Evolutionary conservation across 768 basidiomycete species (phyloP), one percentile per base, ranked within the genome.

Genomic region (Mycena filopes): DNA sequence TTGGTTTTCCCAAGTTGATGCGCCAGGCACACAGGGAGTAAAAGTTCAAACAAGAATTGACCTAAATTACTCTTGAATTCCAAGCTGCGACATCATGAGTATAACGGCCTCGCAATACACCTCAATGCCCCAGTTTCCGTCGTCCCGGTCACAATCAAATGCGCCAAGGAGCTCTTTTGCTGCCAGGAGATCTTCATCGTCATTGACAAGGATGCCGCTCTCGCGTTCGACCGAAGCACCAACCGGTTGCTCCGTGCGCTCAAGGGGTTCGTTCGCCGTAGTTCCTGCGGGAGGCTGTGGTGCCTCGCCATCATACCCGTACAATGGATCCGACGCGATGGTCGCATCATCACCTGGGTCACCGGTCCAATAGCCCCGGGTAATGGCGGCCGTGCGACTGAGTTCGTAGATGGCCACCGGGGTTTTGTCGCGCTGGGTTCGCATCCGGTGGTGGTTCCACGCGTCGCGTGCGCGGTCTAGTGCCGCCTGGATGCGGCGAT

Each of bases 391-490:
- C 43, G 70, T 55, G 16, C 70, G 62, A 42, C 73, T 75, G n/a
- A 76, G 68, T 55, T 75, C 66, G 40, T 65, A 77, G 1, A 77
- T 60, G 0, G 74, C 70, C 2, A 68, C 38, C 0, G 74, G 75
- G 0, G 70, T 67, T 28, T 55, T 60, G 55, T 74, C 55, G 5
- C 48, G 36, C 11, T 55, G 74, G 1, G 75, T 75, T 0, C 73
- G 66, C 3, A 77, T 31, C 5, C 56, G 36, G 65, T 77, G 74
- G 25, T 58, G 47, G 54, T 77, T 76, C 76, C 74, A 76, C 0
- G 72, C 69, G 3, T 63, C 51, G 11, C 23, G 33, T 12, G 73
- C 68, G 21, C 67, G 63, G 43, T 75, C 65, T 5, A 76, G 69
- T 9, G 71, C 71, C 23, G 57, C 66, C 58, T 77, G 76, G 43